Percentiles rank a stretch among this genome's conserved stretches.
Conservation (phyloP, 2,329 filamentous ascomycete genomes). For the Sporothrix schenckii region DNA sequence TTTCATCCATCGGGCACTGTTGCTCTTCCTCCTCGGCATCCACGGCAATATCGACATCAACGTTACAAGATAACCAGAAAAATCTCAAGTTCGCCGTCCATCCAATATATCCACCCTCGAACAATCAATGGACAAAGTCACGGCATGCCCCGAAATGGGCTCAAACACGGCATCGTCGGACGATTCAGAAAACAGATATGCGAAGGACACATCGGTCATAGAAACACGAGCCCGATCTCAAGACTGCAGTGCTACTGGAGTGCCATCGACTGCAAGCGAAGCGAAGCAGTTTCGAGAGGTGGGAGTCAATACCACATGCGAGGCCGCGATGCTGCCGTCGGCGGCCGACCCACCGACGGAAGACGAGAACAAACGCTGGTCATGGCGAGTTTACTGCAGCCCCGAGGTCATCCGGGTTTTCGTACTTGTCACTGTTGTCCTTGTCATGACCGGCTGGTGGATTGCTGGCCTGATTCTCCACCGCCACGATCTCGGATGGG, state of each 20-base stretch:
- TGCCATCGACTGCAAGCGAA: background rate
- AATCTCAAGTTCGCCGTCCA: background rate
- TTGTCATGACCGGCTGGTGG: slow-evolving; percentile 44
- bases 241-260: background rate
- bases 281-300: background rate
- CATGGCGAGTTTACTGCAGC: background rate
- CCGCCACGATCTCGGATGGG: slow-evolving; percentile 73
- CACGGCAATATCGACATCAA: background rate
- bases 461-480: slow-evolving; percentile 56
- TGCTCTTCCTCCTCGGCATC: background rate
- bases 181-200: background rate
- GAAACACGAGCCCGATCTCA: background rate
- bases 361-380: background rate
- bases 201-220: background rate
- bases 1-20: background rate
- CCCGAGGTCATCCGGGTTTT: background rate
- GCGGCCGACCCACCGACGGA: background rate
- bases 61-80: background rate
- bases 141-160: background rate
- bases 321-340: background rate
- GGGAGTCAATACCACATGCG: background rate
- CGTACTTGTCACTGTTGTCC: background rate
- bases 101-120: background rate
- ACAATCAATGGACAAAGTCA: background rate
- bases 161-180: background rate